phyloP scores from a whole-genome alignment of 345 rosid genomes.

The Hibiscus tridactylites region DNA sequence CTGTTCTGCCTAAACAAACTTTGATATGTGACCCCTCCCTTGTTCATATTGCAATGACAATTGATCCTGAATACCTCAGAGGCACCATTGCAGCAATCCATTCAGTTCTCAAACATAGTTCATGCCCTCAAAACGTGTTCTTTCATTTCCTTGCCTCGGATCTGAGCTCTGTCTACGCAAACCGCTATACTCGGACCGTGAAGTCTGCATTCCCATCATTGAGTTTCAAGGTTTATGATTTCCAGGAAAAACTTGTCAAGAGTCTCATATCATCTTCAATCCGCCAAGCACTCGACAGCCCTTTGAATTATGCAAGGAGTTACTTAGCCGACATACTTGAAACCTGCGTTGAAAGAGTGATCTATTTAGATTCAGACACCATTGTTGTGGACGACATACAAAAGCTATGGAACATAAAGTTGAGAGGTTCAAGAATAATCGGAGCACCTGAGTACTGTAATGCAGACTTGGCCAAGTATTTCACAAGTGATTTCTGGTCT shows the following conservation, averaged over 20 bases:
- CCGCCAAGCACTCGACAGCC: constrained; percentile 60
- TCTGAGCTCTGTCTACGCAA: constrained; percentile 12
- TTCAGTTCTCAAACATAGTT: constrained; percentile 62
- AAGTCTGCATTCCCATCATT: constrained; percentile 52
- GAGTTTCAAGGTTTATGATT: constrained; percentile 43
- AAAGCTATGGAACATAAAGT: constrained; percentile 37
- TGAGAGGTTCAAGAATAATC: constrained; percentile 36
- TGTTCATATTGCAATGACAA: constrained; percentile 73
- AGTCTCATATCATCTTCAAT: constrained; percentile 56
- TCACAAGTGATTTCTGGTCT: constrained; percentile 54
- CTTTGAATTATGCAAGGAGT: constrained; percentile 69
- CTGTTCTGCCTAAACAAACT: constrained; percentile 11
- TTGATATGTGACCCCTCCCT: constrained; percentile 32
- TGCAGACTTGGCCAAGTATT: constrained; percentile 50
- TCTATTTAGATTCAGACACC: constrained; percentile 64
- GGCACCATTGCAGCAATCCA: constrained; percentile 71
- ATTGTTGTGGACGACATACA: constrained; percentile 54
- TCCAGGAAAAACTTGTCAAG: constrained; percentile 32
- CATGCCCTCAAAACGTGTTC: constrained; percentile 71
- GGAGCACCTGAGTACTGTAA: constrained; percentile 78
- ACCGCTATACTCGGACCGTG: constrained; percentile 14
- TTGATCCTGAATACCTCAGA: constrained; percentile 60
- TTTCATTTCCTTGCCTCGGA: constrained; percentile 57
- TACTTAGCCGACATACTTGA: constrained; percentile 57
- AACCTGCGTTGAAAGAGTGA: constrained; percentile 40